phyloP scores from a whole-genome alignment of 2,329 filamentous ascomycete genomes.

The Penicillium hordei region DNA sequence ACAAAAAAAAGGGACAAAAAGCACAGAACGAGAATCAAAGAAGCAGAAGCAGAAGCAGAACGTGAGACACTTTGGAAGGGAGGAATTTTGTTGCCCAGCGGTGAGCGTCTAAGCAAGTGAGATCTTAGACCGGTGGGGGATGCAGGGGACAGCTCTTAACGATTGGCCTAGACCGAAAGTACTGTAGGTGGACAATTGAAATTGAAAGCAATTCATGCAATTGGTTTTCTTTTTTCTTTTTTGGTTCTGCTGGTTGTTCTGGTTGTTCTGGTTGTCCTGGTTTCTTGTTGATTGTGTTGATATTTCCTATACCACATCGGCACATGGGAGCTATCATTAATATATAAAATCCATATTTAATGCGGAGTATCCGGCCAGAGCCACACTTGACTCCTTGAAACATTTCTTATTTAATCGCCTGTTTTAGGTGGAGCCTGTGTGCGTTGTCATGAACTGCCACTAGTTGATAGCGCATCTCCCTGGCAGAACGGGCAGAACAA shows the following conservation, averaged over 20 bases:
- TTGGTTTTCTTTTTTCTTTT: background rate
- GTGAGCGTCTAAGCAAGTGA: conserved; percentile 26
- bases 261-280: background rate
- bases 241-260: too few species aligned
- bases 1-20: conserved; percentile 20
- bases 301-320: background rate
- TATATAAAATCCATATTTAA: background rate
- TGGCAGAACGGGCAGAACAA: background rate
- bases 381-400: background rate
- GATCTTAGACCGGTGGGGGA: conserved; percentile 9
- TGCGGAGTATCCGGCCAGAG: background rate
- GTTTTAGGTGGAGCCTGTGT: conserved; percentile 1
- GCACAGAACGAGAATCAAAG: conserved; percentile 4
- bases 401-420: background rate
- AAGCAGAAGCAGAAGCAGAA: conserved; percentile 16
- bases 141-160: conserved; percentile 19
- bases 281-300: background rate
- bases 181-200: background rate
- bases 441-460: conserved; percentile 7
- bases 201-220: background rate
- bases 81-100: conserved; percentile 34
- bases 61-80: conserved; percentile 16
- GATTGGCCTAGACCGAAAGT: conserved; percentile 9
- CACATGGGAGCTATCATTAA: background rate
- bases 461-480: conserved; percentile 1